Evolutionary conservation across 352 stramenopile genomes (phyloP), one percentile per base, ranked within the genome.

Genomic region (Globisporangium cederbergense): DNA sequence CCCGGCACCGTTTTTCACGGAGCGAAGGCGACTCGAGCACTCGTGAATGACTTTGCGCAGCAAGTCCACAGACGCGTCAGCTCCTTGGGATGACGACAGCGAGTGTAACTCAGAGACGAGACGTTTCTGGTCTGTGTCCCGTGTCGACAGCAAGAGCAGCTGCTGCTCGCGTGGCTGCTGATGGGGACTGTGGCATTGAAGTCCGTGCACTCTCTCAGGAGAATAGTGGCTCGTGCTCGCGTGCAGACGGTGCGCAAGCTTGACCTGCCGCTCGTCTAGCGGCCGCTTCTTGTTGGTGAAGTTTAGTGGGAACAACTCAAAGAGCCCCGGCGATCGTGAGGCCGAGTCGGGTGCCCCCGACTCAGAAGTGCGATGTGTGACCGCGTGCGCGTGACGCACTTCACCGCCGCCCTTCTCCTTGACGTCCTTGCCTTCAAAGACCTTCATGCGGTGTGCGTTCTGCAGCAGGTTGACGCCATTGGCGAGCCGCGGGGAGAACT

Each of bases 11-110:
- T 89, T 89, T 28, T 77, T 74, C 1, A 77, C 79, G 0, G 75
- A 60, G 6, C 77, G 78, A 9, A 90, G 61, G 1, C 83, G 77
- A 7, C 69, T 71, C 0, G 77, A 68, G 22, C 83, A 78, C 43
- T 89, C 72, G 0, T 85, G 60, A 32, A 91, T 81, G 2, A 81
- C 83, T 45, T 76, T 62, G 7, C 73, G 79, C 10, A 93, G 69
- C 49, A 87, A 47, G 4, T 72, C 58, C 13, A 84, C 73, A n/a
- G 81, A 90, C 14, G 65, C 60, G 40, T 84, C 78, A 9, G 60
- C 63, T 60, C 58, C 36, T 16, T 60, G 60, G 5, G 34, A 16
- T 36, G 36, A 32, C 8, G 34, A 13, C 6, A 25, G 28, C 34
- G 16, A 57, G 13, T 75, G 42, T 1, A 65, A 60, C 16, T 68